Base-by-base conservation (phyloP, 129 eudicot species). In the Arctium lappa region DNA sequence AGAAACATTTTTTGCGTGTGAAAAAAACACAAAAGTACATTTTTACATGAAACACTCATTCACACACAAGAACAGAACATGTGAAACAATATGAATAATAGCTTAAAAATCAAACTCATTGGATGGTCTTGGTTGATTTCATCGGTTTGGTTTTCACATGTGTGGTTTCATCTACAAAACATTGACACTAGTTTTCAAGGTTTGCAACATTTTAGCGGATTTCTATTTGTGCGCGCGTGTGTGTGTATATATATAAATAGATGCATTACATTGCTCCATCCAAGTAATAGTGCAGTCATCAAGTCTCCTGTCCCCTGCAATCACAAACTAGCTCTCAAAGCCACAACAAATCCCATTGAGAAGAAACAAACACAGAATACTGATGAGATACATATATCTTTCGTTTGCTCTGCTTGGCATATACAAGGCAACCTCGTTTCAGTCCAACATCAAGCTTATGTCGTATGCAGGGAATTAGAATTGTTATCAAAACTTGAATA, bases 291-390 rank as follows among this genome's bases (percentile, higher is more conserved):
- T 31, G 99, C 98, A 83, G 99, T 91, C 85, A 70, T 93, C 60
- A 95, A 86, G 88, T 95, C 99, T 82, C 99, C 99, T 27, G 99
- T 95, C 84, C 99, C 99, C 99, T 95, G 89, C 84, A 87, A 76
- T 30, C 65, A 79, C 48, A 77, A 53, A 74, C 44, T 29, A 79
- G 38, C 68, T 37, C 11, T 72, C 18, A 29, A 34, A 33, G 48
- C 31, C 36, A 74, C 72, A 77, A 13, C 46, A 29, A 84, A 71
- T 62, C 46, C 48, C 56, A 72, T 31, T 60, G 53, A 37, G 11
- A 46, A 31, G 76, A 66, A 9, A 72, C 3, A 66, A 66, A 66
- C 34, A 66, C 34, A 66, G 34, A 66, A 66, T 66, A 27, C 15
- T 8, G 32, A 66, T 9, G 34, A 66, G 2, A 60, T 56, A 13